Conservation (phyloP, 495 filamentous ascomycete species). For the Tuber umbilicatum region DNA sequence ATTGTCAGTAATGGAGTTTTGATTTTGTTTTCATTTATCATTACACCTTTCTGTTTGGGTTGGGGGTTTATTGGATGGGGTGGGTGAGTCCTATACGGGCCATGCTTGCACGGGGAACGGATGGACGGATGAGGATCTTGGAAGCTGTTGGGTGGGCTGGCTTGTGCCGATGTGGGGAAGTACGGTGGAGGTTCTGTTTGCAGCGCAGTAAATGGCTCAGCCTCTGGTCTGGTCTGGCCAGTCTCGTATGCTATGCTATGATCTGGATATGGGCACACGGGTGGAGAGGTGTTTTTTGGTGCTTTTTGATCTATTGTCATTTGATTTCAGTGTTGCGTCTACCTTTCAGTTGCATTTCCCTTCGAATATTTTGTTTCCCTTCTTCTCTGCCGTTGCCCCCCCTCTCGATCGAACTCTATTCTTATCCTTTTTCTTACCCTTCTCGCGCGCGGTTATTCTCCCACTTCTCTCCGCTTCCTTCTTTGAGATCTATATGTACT, state of each 20-base stretch:
- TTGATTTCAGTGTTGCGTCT: background rate
- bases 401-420: background rate
- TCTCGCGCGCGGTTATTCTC: background rate
- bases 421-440: background rate
- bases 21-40: constrained; percentile 4
- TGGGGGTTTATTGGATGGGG: background rate
- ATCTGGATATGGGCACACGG: background rate
- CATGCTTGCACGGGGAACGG: background rate
- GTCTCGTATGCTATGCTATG: background rate
- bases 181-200: background rate
- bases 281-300: background rate
- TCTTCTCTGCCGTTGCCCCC: background rate
- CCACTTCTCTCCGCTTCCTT: background rate
- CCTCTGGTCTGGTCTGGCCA: background rate
- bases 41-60: constrained; percentile 4
- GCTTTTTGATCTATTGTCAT: background rate
- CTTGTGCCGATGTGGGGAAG: background rate
- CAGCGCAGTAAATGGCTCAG: background rate
- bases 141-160: background rate
- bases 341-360: background rate
- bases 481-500: background rate
- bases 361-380: background rate
- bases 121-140: background rate
- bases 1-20: constrained; percentile 4
- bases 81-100: background rate